phyloP scores from a whole-genome alignment of 176 grass and related monocot species.

The Zizania latifolia region DNA sequence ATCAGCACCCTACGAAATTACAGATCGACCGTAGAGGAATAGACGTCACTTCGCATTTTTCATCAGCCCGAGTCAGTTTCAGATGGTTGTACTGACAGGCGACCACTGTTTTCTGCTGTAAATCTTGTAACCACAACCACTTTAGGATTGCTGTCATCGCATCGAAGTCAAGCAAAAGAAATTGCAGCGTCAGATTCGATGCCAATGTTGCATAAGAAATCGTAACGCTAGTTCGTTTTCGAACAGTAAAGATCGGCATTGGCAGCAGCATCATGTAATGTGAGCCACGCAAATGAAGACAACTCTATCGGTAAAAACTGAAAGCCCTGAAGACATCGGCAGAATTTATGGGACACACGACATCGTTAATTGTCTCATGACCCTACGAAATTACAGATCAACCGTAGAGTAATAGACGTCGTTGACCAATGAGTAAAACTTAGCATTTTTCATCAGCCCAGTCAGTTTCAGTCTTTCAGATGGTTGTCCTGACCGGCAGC shows the following conservation, averaged over 20 bases:
- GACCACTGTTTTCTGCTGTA: background rate
- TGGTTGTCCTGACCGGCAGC: background rate
- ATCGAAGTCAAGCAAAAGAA: background rate
- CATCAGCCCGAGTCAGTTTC: background rate
- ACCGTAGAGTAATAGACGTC: background rate
- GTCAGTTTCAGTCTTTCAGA: background rate
- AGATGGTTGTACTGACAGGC: background rate
- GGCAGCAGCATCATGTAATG: background rate
- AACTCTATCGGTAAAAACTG: too few species aligned
- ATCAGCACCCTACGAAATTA: too few species aligned
- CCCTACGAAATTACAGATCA: background rate
- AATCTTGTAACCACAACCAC: background rate
- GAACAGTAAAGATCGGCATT: background rate
- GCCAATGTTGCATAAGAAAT: background rate
- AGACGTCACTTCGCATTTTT: background rate
- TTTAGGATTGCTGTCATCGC: slow-evolving; percentile 3
- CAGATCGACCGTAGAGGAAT: too few species aligned
- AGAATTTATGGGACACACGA: too few species aligned
- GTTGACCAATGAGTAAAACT: background rate
- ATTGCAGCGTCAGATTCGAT: background rate
- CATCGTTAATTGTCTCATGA: background rate
- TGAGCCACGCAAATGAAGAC: too few species aligned
- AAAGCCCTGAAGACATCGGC: too few species aligned
- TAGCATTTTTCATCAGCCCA: background rate
- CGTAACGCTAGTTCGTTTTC: background rate